Base-by-base conservation (phyloP, 495 filamentous ascomycete genomes). In the Neurospora cerealis region DNA sequence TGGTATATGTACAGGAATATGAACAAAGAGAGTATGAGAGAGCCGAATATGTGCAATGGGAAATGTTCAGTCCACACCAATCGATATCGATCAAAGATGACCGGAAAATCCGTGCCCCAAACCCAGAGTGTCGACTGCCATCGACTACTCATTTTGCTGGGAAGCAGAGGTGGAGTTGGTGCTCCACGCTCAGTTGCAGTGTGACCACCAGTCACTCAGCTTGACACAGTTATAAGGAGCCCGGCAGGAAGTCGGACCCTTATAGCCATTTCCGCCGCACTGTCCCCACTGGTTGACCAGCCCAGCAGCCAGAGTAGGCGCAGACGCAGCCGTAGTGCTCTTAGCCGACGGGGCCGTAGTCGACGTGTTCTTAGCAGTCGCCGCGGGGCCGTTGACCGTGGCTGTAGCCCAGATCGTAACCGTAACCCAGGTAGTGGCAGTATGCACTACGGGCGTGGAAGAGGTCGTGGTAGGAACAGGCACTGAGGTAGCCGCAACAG, bases 261-360 rank as follows among this genome's bases (percentile, higher is more conserved):
- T 77, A 69, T 82, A 85, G 10, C 78, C 81, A 4, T 44, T 46
- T 21, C 83, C 83, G 39, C 83, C 83, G 69, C 83, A 85, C 78
- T 83, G 82, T 36, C 78, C 80, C 78, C 82, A 84, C 44, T 85
- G 82, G 21, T 80, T 73, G 46, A 84, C 80, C 2, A 75, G 48
- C 9, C 42, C 21, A 19, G 66, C 69, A 3, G 60, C 71, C 24
- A 69, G 72, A 36, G 60, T 70, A 24, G 54, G 34, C 19, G 70
- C 24, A 32, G 54, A 34, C 13, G 11, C 2, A 34, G 28, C 28
- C 28, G 54, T 34, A 7, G 28, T 66, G 32, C 54, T 66, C 28
- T 66, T 15, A 66, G 28, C 32, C 28, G 28, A 66, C 6, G 15
- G 34, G 15, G 11, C 34, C 28, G 15, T 34, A 4, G 15, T 71